Evolutionary conservation across 441 rosid species (phyloP), one percentile per base, ranked within the genome.

Genomic region (Brassica hybrid): DNA sequence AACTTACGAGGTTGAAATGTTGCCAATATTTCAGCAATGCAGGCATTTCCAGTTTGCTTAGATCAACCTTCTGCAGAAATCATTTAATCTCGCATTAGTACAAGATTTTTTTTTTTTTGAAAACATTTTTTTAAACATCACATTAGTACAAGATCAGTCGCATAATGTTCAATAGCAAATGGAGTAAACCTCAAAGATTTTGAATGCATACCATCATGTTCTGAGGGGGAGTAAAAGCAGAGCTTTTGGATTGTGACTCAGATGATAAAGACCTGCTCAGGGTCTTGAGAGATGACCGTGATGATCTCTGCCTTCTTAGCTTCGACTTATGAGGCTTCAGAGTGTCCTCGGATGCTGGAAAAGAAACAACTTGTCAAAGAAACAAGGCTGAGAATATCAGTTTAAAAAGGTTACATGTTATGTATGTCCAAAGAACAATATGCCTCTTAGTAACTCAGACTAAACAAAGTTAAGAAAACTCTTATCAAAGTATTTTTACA

Each of bases 1-100:
- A 38, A 82, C 97, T 89, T 81, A 96, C 99, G 19, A 93, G 98
- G 89, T 96, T 96, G 76, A 93, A 96, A 82, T 96, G 94, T 76
- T 84, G 89, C 95, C 90, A 88, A 78, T 93, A 93, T 87, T 89
- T 91, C 88, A 89, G 86, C 67, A 96, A 83, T 36, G 98, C 96
- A 80, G 90, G 87, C 90, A 90, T 91, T 85, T 94, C 97, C 79
- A 96, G 82, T 83, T 92, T 96, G 89, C 98, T 89, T 14, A 96
- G 93, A 87, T 96, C 99, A 82, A 94, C 89, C 80, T 85, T 93
- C 94, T 93, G 83, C 60, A 58, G 23, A n/a, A n/a, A n/a, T n/a
- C n/a, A n/a, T n/a, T n/a, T n/a, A n/a, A n/a, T n/a, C n/a, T n/a
- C n/a, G n/a, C n/a, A n/a, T n/a, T n/a, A n/a, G n/a, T n/a, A n/a